Evolutionary conservation across 768 basidiomycete genomes (phyloP).

Genomic region (Pleurotus pulmonarius): DNA sequence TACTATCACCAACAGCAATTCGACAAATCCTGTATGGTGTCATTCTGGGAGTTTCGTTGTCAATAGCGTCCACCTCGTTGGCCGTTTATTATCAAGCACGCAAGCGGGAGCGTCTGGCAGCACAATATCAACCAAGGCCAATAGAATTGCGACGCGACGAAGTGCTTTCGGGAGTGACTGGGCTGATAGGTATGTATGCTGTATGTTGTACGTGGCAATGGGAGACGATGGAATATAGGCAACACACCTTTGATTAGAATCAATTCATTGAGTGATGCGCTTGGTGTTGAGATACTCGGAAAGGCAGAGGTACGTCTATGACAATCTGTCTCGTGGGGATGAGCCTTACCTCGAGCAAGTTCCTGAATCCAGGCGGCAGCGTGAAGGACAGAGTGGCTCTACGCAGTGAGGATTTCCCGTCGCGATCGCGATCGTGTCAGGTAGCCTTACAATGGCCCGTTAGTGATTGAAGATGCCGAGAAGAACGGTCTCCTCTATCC

Average conservation of each 20-base stretch:
- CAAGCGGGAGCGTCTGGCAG: conserved; percentile 38
- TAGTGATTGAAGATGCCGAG: conserved; percentile 96
- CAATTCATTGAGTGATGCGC: conserved; percentile 83
- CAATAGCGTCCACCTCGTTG: conserved; percentile 66
- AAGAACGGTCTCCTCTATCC: conserved; percentile 76
- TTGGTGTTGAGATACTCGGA: conserved; percentile 92
- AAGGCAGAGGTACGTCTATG: conserved; percentile 81
- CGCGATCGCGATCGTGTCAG: neutral
- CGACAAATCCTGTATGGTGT: conserved; percentile 42
- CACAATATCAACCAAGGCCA: conserved; percentile 43
- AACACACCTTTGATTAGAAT: conserved; percentile 94
- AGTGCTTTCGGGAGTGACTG: conserved; percentile 74
- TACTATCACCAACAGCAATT: conserved; percentile 30
- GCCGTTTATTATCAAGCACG: conserved; percentile 49
- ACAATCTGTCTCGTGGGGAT: neutral
- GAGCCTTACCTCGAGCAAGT: conserved; percentile 41
- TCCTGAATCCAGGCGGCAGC: conserved; percentile 94
- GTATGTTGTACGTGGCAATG: neutral
- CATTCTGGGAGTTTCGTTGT: conserved; percentile 73
- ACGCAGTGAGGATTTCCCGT: conserved; percentile 52
- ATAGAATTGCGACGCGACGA: conserved; percentile 77
- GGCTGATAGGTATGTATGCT: conserved; percentile 67
- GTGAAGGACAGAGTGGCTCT: conserved; percentile 98
- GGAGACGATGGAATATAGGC: conserved; percentile 40
- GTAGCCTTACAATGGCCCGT: neutral